These are phyloP conservation scores for Acacia concinna DNA, from an alignment of 331 rosid species.

Conservation along the genomic window DNA sequence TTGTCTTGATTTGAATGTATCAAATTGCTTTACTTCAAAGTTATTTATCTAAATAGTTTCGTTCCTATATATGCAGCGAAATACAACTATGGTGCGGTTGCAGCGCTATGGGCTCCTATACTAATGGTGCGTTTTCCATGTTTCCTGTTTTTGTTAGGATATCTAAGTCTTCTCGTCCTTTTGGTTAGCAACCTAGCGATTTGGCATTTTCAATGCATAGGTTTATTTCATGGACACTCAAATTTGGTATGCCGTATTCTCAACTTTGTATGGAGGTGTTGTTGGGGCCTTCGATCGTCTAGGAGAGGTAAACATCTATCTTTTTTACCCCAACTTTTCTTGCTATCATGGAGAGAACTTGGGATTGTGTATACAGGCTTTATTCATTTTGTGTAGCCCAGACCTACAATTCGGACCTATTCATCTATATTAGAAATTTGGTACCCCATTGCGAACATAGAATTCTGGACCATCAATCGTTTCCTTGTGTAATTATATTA, in stretches of 20 bases:
- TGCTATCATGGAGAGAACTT: constrained; percentile 17
- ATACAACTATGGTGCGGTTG: constrained; percentile 73
- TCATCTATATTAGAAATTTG: background rate
- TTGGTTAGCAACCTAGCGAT: constrained; percentile 30
- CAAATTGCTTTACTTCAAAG: constrained; percentile 23
- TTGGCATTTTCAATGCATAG: constrained; percentile 51
- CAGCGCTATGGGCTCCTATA: constrained; percentile 85
- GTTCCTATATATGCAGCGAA: constrained; percentile 53
- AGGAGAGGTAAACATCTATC: constrained; percentile 74
- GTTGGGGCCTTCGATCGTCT: constrained; percentile 96
- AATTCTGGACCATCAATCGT: constrained; percentile 4
- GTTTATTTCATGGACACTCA: constrained; percentile 98
- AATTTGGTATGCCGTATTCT: constrained; percentile 88
- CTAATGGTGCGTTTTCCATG: constrained; percentile 58
- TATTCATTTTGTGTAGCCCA: constrained; percentile 6
- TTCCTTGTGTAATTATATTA: background rate
- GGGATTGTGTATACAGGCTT: constrained; percentile 18
- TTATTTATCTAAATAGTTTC: constrained; percentile 36
- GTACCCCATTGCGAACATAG: constrained; percentile 9
- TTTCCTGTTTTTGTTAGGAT: constrained; percentile 31
- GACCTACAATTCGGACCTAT: constrained; percentile 3
- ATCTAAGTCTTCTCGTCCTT: constrained; percentile 24
- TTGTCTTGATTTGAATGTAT: constrained; percentile 22
- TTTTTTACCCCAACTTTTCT: constrained; percentile 10
- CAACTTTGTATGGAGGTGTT: constrained; percentile 82